Conservation (phyloP, 2,329 filamentous ascomycete genomes). For the Xylaria multiplex region DNA sequence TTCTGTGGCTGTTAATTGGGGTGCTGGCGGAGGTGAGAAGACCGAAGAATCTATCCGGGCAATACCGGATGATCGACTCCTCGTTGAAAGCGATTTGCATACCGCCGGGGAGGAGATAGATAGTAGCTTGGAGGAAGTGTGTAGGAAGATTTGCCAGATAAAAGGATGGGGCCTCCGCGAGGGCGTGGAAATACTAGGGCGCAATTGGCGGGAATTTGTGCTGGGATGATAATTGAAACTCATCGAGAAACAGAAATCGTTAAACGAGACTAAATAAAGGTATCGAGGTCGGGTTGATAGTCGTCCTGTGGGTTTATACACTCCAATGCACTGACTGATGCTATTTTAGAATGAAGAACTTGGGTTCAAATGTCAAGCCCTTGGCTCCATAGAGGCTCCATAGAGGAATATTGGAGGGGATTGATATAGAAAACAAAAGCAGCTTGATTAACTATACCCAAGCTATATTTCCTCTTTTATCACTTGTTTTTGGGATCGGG, state of each 20-base stretch:
- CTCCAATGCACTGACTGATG: no score
- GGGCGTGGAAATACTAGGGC: conserved; percentile 72
- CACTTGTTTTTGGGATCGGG: no score
- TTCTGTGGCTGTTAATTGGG: conserved; percentile 83
- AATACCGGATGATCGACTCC: conserved; percentile 79
- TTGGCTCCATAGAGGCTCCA: not conserved
- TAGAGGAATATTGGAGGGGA: no score
- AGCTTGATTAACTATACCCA: no score
- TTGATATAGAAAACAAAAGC: no score
- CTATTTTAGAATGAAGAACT: not conserved
- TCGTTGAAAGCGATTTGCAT: conserved; percentile 93
- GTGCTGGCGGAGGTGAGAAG: conserved; percentile 57
- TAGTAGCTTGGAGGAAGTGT: conserved; percentile 75
- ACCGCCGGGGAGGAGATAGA: conserved; percentile 86
- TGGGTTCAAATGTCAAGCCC: not conserved
- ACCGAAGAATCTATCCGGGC: conserved; percentile 74
- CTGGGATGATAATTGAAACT: conserved; percentile 63
- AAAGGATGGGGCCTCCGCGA: conserved; percentile 81
- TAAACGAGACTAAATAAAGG: not conserved
- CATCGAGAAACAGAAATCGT: not conserved
- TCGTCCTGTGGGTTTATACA: no score
- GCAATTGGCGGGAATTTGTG: conserved; percentile 82
- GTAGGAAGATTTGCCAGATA: conserved; percentile 77
- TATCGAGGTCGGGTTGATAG: not conserved
- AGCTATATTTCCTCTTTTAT: no score